phyloP scores from a whole-genome alignment of 1,284 basidiomycete species.

The Cryptococcus deneoformans region DNA sequence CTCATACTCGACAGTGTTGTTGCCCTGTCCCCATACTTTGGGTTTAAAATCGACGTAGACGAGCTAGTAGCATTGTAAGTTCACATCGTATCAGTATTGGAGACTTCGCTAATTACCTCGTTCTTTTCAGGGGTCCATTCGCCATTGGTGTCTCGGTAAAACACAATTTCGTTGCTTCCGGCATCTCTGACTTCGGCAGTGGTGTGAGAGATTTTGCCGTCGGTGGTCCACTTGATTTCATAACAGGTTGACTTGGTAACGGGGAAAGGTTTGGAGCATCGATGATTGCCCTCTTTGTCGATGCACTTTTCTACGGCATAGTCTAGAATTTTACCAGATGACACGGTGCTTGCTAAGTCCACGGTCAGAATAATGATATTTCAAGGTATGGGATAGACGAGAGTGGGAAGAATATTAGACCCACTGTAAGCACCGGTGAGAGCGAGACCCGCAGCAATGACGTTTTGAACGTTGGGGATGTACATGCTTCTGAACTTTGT shows the following conservation, averaged over 20 bases:
- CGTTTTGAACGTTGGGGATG: slow-evolving; percentile 34
- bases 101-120: slow-evolving; percentile 29
- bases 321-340: slow-evolving; percentile 32
- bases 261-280: slow-evolving; percentile 48
- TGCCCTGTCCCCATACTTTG: slow-evolving; percentile 40
- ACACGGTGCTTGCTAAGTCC: slow-evolving; percentile 2
- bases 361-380: neutral
- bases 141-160: slow-evolving; percentile 47
- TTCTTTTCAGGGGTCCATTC: slow-evolving; percentile 47
- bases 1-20: slow-evolving; percentile 44
- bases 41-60: slow-evolving; percentile 50
- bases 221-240: slow-evolving; percentile 46
- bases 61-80: slow-evolving; percentile 20
- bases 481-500: slow-evolving; percentile 27
- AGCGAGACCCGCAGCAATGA: slow-evolving; percentile 37
- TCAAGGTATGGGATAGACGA: neutral
- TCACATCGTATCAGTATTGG: neutral
- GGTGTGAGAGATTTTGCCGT: slow-evolving; percentile 46
- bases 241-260: slow-evolving; percentile 45
- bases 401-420: slow-evolving; percentile 16
- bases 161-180: slow-evolving; percentile 42
- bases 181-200: slow-evolving; percentile 48
- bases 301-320: slow-evolving; percentile 46
- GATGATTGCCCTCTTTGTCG: slow-evolving; percentile 38
- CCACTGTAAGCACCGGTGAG: slow-evolving; percentile 29